Base-by-base conservation (phyloP, 352 stramenopile species). In the Phytophthora citricola region DNA sequence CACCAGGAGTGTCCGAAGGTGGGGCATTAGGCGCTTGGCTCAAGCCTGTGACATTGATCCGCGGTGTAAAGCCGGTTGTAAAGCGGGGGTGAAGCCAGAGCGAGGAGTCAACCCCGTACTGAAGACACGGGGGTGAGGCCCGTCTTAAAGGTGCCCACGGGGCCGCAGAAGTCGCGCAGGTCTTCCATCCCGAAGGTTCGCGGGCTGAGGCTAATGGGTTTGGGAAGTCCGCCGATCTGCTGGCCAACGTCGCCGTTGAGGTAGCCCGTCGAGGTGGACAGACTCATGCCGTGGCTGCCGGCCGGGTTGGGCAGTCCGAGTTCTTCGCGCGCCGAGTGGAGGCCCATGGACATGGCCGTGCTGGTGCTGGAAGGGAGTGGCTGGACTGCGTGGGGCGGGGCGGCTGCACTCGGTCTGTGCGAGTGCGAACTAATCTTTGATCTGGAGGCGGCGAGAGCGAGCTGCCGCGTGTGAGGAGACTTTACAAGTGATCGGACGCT, bases 161-260 rank as follows among this genome's bases (percentile, higher is more conserved):
- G 83, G 11, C 84, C 84, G 52, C 84, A 92, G 61, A 94, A 94
- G 62, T 94, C 85, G 45, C 85, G 85, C 54, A 94, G 60, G 54
- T 94, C 87, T 57, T 94, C 87, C 87, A 94, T 94, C 32, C 85
- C 85, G 46, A 94, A 93, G 3, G 81, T 92, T 17, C 86, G 79
- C 40, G 87, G 87, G 31, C 81, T 92, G 31, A 94, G 83, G 46
- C 79, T 85, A 31, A 94, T 83, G 14, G 87, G 81, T 71, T 93
- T 93, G 17, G 83, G 76, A 15, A 91, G 68, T 24, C 62, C 63
- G 10, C 22, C 63, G 48, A 75, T 64, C 34, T 70, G 65, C 8
- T 78, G 69, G 38, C 58, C 70, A 24, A 70, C 66, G 53, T 78
- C 68, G 51, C 56, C 66, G 38, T 76, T 69, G 11, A 90, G 63